A percentile compares a stretch with the other conserved stretches of the same genome.
phyloP scores from a whole-genome alignment of 441 rosid genomes.

The Bruguiera hainesii region DNA sequence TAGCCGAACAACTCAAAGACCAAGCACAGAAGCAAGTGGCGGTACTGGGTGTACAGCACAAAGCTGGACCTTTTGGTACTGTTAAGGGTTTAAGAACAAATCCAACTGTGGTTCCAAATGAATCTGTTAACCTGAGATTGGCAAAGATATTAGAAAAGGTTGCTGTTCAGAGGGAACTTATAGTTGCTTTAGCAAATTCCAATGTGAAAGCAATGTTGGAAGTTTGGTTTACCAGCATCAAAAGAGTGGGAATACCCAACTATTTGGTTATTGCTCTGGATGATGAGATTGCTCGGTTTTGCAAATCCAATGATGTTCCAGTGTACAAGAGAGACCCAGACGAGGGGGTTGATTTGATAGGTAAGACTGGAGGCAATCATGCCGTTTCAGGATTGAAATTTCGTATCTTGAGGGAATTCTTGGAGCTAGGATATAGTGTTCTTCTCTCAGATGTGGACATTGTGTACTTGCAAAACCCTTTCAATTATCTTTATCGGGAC shows the following conservation, averaged over 20 bases:
- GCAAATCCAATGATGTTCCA: slow-evolving; percentile 66
- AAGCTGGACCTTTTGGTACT: slow-evolving; percentile 90
- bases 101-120: slow-evolving; percentile 62
- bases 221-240: slow-evolving; percentile 76
- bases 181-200: slow-evolving; percentile 82
- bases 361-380: slow-evolving; percentile 74
- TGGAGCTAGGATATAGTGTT: slow-evolving; percentile 88
- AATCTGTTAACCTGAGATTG: slow-evolving; percentile 72
- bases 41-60: slow-evolving; percentile 65
- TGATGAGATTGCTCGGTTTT: slow-evolving; percentile 54
- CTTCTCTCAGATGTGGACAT: slow-evolving; percentile 97
- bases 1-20: slow-evolving; percentile 71
- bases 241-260: slow-evolving; percentile 70
- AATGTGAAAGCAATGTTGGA: slow-evolving; percentile 73
- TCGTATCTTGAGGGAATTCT: slow-evolving; percentile 79
- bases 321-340: slow-evolving; percentile 82
- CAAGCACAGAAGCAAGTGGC: slow-evolving; percentile 66
- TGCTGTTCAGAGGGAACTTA: slow-evolving; percentile 69
- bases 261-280: slow-evolving; percentile 84
- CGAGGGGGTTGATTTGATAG: slow-evolving; percentile 56
- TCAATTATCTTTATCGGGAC: slow-evolving; percentile 71
- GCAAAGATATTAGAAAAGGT: slow-evolving; percentile 60
- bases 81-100: slow-evolving; percentile 81
- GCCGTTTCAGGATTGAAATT: slow-evolving; percentile 93
- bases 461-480: slow-evolving; percentile 82